phyloP scores from a whole-genome alignment of 2,329 filamentous ascomycete genomes.

The Diplodia seriata region DNA sequence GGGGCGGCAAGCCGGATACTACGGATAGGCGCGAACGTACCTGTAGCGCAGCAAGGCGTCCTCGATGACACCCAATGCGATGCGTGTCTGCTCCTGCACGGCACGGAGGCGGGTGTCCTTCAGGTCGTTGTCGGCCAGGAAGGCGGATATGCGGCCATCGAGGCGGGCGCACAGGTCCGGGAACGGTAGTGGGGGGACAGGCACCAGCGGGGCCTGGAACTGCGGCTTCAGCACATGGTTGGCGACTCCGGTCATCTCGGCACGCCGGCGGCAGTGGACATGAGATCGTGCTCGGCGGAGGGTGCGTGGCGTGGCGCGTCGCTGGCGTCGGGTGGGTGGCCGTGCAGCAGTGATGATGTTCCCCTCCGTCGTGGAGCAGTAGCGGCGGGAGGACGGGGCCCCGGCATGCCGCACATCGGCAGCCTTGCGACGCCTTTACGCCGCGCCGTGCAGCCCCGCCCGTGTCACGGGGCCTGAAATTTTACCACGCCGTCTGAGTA shows the following conservation, averaged over 20 bases:
- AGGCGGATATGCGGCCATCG: slow-evolving; percentile 66
- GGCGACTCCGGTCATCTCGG: slow-evolving; percentile 47
- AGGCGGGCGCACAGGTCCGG: slow-evolving; percentile 58
- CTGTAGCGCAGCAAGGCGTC: slow-evolving; percentile 78
- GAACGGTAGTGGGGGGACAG: slow-evolving; percentile 55
- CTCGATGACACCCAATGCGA: slow-evolving; percentile 75
- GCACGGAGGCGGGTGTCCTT: slow-evolving; percentile 57
- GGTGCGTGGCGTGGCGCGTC: slow-evolving; percentile 9
- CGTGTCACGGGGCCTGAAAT: slow-evolving; percentile 11
- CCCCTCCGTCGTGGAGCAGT: slow-evolving; percentile 1
- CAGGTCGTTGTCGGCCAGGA: slow-evolving; percentile 65
- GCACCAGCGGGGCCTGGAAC: slow-evolving; percentile 45
- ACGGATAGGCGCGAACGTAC: slow-evolving; percentile 55
- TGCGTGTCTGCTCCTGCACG: slow-evolving; percentile 76
- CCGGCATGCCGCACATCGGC: slow-evolving; percentile 11
- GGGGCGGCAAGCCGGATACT: slow-evolving; percentile 19
- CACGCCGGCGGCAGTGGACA: slow-evolving; percentile 39
- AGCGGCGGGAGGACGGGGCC: background rate
- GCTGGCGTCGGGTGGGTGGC: slow-evolving; percentile 13
- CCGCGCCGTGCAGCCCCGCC: background rate
- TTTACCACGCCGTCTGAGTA: slow-evolving; percentile 23
- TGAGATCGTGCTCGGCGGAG: slow-evolving; percentile 38
- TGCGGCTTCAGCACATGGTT: slow-evolving; percentile 46
- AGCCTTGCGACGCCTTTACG: background rate
- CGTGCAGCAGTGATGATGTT: slow-evolving; percentile 15